Evolutionary conservation across 495 filamentous ascomycete genomes (phyloP), one percentile per base, ranked within the genome.

Genomic region (Durotheca rogersii): DNA sequence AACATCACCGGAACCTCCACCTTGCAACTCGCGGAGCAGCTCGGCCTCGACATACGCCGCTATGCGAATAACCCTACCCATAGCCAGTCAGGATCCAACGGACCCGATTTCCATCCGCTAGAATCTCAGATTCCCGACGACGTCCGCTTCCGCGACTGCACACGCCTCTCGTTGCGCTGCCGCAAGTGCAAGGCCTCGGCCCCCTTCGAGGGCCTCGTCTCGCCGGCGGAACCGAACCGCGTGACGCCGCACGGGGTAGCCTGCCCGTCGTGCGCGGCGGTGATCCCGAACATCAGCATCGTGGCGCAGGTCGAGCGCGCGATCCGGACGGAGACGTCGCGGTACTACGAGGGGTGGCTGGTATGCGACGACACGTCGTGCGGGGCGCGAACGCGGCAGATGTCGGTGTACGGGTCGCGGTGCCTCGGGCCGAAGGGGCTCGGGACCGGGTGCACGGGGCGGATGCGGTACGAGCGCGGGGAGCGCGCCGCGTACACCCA

Each of bases 401-500:
- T 96, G 74, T 87, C 81, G 61, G 93, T 98, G 3, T 93, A 90
- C 62, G 93, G 93, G 33, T 85, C 84, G 58, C 82, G 89, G 19
- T 98, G 93, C 66, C 76, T 97, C 9, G 93, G 93, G 0, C 87
- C 91, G 1, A 81, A 81, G 43, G 92, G 90, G 7, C 81, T 90
- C 10, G 92, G 82, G 1, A 72, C 81, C 19, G 92, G 86, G 15
- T 97, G 94, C 67, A 69, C 79, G n/a, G 94, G 94, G 2, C 75
- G 82, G 10, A 97, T 97, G 93, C 69, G 76, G 18, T 97, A 88
- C 58, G 91, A 94, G 74, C 85, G 85, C 56, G 75, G 77, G n/a
- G 91, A 95, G 76, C 87, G 89, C 68, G 85, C 81, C 60, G 74
- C 97, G 50, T 97, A 96, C 70, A 96, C 93, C 69, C 93, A 98